phyloP scores from a whole-genome alignment of 2,329 filamentous ascomycete species.

The Helotiales sp. region DNA sequence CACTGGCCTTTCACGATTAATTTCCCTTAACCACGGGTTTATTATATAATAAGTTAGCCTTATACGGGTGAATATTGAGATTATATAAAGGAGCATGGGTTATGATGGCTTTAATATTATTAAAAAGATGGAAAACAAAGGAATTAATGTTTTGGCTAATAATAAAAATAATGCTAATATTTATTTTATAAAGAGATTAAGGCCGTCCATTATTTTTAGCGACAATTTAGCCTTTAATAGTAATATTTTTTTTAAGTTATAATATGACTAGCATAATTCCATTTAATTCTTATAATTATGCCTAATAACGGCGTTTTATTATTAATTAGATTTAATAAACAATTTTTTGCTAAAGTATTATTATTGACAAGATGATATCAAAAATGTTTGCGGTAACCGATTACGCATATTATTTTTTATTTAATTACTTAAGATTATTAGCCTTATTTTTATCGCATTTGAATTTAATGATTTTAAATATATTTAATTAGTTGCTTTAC shows the following conservation, averaged over 20 bases:
- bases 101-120: slow-evolving; percentile 25
- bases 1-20: slow-evolving; percentile 17
- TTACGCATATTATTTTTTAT: slow-evolving; percentile 19
- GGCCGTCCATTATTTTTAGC: slow-evolving; percentile 21
- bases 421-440: slow-evolving; percentile 17
- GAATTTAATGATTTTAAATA: slow-evolving; percentile 19
- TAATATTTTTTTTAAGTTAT: slow-evolving; percentile 16
- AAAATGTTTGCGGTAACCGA: slow-evolving; percentile 25
- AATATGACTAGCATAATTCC: slow-evolving; percentile 15
- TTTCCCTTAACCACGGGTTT: slow-evolving; percentile 22
- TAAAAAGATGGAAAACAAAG: slow-evolving; percentile 26
- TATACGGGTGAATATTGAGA: slow-evolving; percentile 24
- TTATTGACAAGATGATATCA: slow-evolving; percentile 22
- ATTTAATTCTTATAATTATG: slow-evolving; percentile 18
- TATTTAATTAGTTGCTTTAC: slow-evolving; percentile 14
- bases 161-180: slow-evolving; percentile 19
- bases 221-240: slow-evolving; percentile 25
- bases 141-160: slow-evolving; percentile 18
- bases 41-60: slow-evolving; percentile 25
- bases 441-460: slow-evolving; percentile 25
- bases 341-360: slow-evolving; percentile 19
- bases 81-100: slow-evolving; percentile 22
- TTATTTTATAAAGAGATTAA: slow-evolving; percentile 23
- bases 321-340: slow-evolving; percentile 27
- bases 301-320: slow-evolving; percentile 17